Evolutionary conservation across 73 alveolate genomes (phyloP).

Genomic region (Tetrahymena elliotti): DNA sequence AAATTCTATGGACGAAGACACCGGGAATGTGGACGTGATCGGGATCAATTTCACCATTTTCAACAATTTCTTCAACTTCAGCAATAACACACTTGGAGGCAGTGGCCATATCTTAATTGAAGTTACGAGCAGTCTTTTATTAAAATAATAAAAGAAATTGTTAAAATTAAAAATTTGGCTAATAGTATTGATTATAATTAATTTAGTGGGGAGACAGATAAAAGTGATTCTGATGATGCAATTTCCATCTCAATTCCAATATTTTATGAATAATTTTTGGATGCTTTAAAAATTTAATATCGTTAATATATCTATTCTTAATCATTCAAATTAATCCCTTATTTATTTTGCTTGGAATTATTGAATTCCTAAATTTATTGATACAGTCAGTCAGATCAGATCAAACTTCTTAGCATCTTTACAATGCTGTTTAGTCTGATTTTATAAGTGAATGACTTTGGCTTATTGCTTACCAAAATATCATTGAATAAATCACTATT

Average conservation of each 20-base stretch:
- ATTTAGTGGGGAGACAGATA: background rate
- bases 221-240: background rate
- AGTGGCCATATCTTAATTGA: conserved; percentile 55
- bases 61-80: conserved; percentile 72
- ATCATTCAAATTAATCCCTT: background rate
- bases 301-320: background rate
- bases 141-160: conserved; percentile 9
- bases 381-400: background rate
- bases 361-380: no score
- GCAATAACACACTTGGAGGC: conserved; percentile 64
- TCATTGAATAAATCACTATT: background rate
- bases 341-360: background rate
- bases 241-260: background rate
- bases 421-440: no score
- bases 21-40: conserved; percentile 84
- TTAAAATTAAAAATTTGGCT: background rate
- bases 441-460: background rate
- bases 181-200: background rate
- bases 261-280: background rate
- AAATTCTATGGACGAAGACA: conserved; percentile 67
- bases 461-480: background rate
- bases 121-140: conserved; percentile 67
- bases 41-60: conserved; percentile 60
- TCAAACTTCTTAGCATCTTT: background rate
- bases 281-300: background rate